Base-by-base conservation (phyloP, 2,329 filamentous ascomycete genomes). In the Scytalidium lignicola region DNA sequence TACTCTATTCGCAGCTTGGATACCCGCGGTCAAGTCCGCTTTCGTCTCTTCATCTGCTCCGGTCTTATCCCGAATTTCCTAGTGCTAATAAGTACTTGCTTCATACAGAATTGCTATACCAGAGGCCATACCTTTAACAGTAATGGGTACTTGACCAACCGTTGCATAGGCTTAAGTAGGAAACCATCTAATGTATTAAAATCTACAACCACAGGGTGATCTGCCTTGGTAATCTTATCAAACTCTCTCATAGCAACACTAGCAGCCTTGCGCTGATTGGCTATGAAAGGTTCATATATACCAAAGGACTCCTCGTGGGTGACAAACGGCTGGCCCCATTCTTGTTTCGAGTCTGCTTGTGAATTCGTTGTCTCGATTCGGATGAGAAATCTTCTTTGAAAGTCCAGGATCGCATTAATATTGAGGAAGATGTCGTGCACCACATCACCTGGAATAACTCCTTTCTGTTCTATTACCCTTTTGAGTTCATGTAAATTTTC, bases 351-450 rank as follows among this genome's bases (percentile, higher is more conserved):
- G 53, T 85, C 78, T 0, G 88, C 79, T 70, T 90, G 81, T 3
- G 88, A 90, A 62, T 97, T 96, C 32, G 91, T 95, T 22, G 95
- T 95, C 71, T 99, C 93, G 54, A 99, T 88, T 48, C 90, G 86
- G 61, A 99, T 97, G 43, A 99, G 75, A 62, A 99, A 97, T 22
- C 91, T 83, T 54, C 95, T 85, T 65, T 97, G 92, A 65, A 96
- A 96, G 67, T 99, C 93, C 46, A 99, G 78, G 43, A 99, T 88
- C 23, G 88, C 83, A 65, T 97, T 96, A 63, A 97, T 83, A 69
- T 99, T 99, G 53, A 97, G 77, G 70, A 99, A 99, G 54, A 99
- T 96, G 63, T 91, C 84, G 70, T 97, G 91, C 19, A 96, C 85
- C 9, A 86, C 82, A 65, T 99, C 93, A 47, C 93, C 92, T 2